Base-by-base conservation (phyloP, 768 basidiomycete species). In the Tephrocybe rancida region DNA sequence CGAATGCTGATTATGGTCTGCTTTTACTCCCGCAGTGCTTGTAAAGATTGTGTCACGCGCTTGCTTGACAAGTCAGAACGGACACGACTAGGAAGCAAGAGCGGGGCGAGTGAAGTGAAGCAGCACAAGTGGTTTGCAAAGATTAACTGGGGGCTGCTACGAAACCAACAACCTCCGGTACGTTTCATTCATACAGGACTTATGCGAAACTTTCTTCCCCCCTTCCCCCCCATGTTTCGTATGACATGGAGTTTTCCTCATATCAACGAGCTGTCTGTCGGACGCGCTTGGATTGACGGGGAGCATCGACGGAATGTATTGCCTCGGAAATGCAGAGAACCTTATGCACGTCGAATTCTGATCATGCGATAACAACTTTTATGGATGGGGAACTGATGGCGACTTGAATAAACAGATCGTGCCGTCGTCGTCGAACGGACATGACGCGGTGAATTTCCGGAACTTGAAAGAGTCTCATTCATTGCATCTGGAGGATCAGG, bases 71-170 rank as follows among this genome's bases (percentile, higher is more conserved):
- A 99, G 76, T 86, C 90, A 61, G 97, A 99, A 71, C 77, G 82
- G 66, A 87, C 83, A 51, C 82, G 97, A 56, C 70, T 98, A 32
- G 97, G 97, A 41, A 93, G 92, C 70, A 87, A 83, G 72, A 93
- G 87, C 61, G 97, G 97, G 24, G 97, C 97, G 52, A 96, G 94
- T 67, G 97, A 99, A 72, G 95, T 99, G 63, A 99, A 98, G 76
- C 88, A 91, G 53, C 97, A 98, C 81, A 95, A 92, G 69, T 99
- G 97, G 97, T 99, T 99, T 76, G 75, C 78, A 25, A 94, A 93
- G 64, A 86, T 96, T 67, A 95, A 93, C 73, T 99, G 96, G 97
- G 97, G 96, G 21, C 77, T 99, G 51, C 73, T 99, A 67, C 82
- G 97, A 61, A 90, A 98, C 71, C 88, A 85, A 61, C 86, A 86